A percentile compares a stretch with the other conserved stretches of the same genome.
phyloP scores from a whole-genome alignment of 805 yeast genomes.

The Millerozyma miso region DNA sequence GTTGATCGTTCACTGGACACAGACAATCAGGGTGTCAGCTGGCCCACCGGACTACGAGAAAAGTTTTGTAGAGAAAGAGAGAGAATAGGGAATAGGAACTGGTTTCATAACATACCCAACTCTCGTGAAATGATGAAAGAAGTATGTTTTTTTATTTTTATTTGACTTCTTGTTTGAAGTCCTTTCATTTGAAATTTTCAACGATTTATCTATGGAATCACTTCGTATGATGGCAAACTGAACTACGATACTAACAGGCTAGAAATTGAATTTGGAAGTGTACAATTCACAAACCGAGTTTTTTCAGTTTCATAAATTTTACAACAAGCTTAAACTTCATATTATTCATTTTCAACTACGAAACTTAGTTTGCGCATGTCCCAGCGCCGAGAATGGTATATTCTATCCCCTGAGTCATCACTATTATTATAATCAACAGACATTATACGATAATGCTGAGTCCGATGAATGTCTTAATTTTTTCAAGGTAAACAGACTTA shows the following conservation, averaged over 20 bases:
- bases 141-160: constrained; percentile 14
- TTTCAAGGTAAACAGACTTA: constrained; percentile 33
- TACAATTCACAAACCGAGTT: constrained; percentile 29
- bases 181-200: too few relatives aligned
- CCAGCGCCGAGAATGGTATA: constrained; percentile 29
- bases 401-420: constrained; percentile 36
- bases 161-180: neutral
- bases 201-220: too few relatives aligned
- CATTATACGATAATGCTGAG: constrained; percentile 19
- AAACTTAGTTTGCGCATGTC: constrained; percentile 42
- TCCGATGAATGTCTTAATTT: constrained; percentile 27
- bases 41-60: constrained; percentile 30
- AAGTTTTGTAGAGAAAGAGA: constrained; percentile 30
- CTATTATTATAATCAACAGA: constrained; percentile 26
- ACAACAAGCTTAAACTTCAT: constrained; percentile 42
- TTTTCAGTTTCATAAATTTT: constrained; percentile 36
- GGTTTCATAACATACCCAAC: constrained; percentile 36
- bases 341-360: constrained; percentile 57
- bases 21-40: constrained; percentile 35
- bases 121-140: constrained; percentile 29
- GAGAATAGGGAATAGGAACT: constrained; percentile 30
- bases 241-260: constrained; percentile 17
- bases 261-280: constrained; percentile 17
- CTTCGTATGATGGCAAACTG: too few relatives aligned
- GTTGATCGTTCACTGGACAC: constrained; percentile 7